phyloP scores from a whole-genome alignment of 331 rosid species.

The Rhamnella rubrinervis region DNA sequence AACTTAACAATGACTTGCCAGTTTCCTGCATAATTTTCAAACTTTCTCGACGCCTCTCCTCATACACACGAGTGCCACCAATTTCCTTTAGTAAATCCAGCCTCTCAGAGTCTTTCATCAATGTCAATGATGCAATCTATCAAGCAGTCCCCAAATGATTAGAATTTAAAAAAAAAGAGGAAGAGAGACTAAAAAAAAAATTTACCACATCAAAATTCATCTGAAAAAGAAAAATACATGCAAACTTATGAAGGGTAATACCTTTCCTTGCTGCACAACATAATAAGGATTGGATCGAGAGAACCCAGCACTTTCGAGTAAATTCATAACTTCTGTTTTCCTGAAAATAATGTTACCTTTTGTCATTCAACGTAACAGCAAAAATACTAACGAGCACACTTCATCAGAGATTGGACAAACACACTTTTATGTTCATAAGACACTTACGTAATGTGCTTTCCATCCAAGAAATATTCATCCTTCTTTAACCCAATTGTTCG shows the following conservation, averaged over 20 bases:
- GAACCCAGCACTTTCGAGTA: conserved; percentile 98
- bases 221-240: conserved; percentile 8
- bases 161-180: not conserved
- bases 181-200: not conserved
- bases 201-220: conserved; percentile 13
- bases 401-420: conserved; percentile 4
- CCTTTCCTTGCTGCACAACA: conserved; percentile 99
- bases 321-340: conserved; percentile 97
- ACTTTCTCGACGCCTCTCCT: conserved; percentile 97
- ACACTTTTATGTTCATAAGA: not conserved
- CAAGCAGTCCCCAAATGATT: conserved; percentile 12
- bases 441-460: conserved; percentile 95
- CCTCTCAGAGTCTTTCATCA: conserved; percentile 95
- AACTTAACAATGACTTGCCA: conserved; percentile 44
- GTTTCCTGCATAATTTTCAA: conserved; percentile 96
- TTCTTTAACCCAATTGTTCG: conserved; percentile 85
- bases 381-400: not conserved
- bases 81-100: conserved; percentile 93
- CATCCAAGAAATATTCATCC: conserved; percentile 95
- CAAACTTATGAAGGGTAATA: conserved; percentile 33
- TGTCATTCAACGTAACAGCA: conserved; percentile 5
- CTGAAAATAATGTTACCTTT: conserved; percentile 41
- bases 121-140: conserved; percentile 87
- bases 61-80: conserved; percentile 98
- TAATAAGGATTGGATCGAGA: conserved; percentile 99